Evolutionary conservation across 345 rosid species (phyloP).

Genomic region (Eucalyptus erythrocorys): DNA sequence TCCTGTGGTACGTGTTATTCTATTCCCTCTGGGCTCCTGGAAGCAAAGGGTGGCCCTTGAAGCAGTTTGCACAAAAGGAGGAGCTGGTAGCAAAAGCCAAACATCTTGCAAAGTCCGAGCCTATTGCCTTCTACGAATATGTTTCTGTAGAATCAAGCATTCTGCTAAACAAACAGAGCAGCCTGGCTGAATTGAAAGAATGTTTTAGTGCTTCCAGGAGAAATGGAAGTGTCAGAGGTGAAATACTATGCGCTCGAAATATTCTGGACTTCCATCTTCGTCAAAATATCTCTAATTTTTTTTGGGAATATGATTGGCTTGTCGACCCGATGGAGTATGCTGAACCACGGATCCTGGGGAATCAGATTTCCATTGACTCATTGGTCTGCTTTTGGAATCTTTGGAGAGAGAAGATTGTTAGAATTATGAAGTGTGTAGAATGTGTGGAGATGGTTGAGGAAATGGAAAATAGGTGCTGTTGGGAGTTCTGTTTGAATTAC

Average conservation of each 20-base stretch:
- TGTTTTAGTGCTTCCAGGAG: constrained; percentile 9
- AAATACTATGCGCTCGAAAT: constrained; percentile 19
- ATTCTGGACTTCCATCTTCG: constrained; percentile 24
- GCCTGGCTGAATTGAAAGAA: constrained; percentile 7
- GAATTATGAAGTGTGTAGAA: constrained; percentile 6
- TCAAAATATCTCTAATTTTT: constrained; percentile 1
- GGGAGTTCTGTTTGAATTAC: constrained; percentile 32
- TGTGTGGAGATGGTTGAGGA: background rate
- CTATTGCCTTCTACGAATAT: constrained; percentile 8
- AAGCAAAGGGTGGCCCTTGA: constrained; percentile 38
- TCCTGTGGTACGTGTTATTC: constrained; percentile 17
- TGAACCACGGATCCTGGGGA: background rate
- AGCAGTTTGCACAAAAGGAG: constrained; percentile 15
- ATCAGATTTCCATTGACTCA: constrained; percentile 12
- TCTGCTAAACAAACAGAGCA: background rate
- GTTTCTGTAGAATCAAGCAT: constrained; percentile 17
- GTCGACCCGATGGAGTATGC: constrained; percentile 1
- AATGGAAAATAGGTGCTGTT: background rate
- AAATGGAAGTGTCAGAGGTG: constrained; percentile 11
- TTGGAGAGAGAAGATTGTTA: constrained; percentile 18
- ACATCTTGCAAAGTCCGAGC: constrained; percentile 6
- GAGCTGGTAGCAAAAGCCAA: constrained; percentile 26
- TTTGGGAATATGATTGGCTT: constrained; percentile 16
- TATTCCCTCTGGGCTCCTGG: constrained; percentile 30
- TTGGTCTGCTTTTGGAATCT: constrained; percentile 32